These are phyloP conservation scores for Sarocladium oryzae DNA, from an alignment of 2,329 filamentous ascomycete genomes.

Conservation along the genomic window DNA sequence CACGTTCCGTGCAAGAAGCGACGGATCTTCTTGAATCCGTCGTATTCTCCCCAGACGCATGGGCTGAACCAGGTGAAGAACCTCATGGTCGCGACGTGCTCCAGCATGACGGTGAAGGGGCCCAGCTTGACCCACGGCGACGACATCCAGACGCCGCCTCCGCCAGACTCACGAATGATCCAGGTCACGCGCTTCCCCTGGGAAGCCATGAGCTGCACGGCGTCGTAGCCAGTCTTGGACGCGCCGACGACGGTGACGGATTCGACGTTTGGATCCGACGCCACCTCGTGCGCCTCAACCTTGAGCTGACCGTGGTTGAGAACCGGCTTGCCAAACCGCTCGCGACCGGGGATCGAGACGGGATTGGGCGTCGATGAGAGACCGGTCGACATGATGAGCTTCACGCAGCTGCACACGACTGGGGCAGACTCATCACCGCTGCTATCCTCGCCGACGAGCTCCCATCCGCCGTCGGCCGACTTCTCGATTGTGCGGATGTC, in stretches of 20 bases:
- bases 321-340: conserved; percentile 29
- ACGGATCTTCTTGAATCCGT: conserved; percentile 42
- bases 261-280: conserved; percentile 17
- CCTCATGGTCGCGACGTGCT: conserved; percentile 46
- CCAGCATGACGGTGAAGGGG: conserved; percentile 52
- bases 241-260: conserved; percentile 45
- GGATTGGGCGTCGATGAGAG: conserved; percentile 37
- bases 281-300: conserved; percentile 2
- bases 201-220: conserved; percentile 46
- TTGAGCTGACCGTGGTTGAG: conserved; percentile 31
- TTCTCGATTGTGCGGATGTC: conserved; percentile 32
- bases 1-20: conserved; percentile 43
- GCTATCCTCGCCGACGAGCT: neutral
- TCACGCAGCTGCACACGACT: conserved; percentile 21
- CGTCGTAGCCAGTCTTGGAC: conserved; percentile 53
- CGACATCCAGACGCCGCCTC: conserved; percentile 49
- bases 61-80: conserved; percentile 60
- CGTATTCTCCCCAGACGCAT: conserved; percentile 55
- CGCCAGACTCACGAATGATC: conserved; percentile 41
- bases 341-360: conserved; percentile 29
- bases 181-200: conserved; percentile 42
- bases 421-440: conserved; percentile 8
- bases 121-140: conserved; percentile 47
- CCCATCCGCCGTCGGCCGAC: conserved; percentile 15
- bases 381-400: conserved; percentile 45